These are phyloP conservation scores for Iris pallida DNA, from an alignment of 116 monocot species.

Conservation along the genomic window DNA sequence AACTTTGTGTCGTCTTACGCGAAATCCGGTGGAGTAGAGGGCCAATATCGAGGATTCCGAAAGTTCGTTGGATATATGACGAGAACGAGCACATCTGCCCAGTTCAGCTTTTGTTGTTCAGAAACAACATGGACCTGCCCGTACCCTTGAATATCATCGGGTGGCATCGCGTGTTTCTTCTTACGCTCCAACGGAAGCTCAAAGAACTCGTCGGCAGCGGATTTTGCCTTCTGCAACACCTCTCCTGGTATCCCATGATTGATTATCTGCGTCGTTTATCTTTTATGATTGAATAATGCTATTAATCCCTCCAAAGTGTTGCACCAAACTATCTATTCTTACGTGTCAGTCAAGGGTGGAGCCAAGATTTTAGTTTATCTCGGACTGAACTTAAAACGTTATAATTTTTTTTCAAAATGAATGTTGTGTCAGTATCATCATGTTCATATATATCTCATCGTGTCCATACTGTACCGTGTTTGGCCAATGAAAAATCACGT, in stretches of 20 bases:
- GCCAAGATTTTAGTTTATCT: no score
- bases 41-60: conserved; percentile 21
- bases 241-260: conserved; percentile 12
- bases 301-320: no score
- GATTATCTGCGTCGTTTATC: neutral
- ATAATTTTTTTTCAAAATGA: no score
- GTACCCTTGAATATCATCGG: conserved; percentile 12
- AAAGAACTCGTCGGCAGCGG: neutral
- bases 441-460: no score
- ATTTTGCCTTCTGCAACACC: neutral
- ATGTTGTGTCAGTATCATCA: no score
- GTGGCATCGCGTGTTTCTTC: neutral
- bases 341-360: no score
- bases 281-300: no score
- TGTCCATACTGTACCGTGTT: no score
- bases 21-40: neutral
- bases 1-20: no score
- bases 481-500: no score
- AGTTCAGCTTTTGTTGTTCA: conserved; percentile 9
- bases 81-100: conserved; percentile 3
- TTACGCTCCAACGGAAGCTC: conserved; percentile 9
- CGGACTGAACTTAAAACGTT: no score
- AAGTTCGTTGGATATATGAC: neutral
- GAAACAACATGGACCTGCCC: conserved; percentile 11
- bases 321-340: no score